Base-by-base conservation (phyloP, 192 early-diverging fungal species). In the Gonapodya sp. region DNA sequence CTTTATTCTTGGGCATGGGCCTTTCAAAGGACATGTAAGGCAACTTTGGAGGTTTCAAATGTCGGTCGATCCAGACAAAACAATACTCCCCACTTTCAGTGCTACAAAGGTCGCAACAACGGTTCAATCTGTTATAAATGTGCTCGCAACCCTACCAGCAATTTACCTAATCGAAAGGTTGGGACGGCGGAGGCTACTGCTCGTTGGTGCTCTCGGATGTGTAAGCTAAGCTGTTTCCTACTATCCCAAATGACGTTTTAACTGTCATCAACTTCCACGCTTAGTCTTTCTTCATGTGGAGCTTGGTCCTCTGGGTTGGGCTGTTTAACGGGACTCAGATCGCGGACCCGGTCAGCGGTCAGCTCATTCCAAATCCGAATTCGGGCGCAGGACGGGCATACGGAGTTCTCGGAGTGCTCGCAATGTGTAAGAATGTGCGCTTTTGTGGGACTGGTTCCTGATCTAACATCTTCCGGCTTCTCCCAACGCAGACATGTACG, bases 161-260 rank as follows among this genome's bases (percentile, higher is more conserved):
- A 72, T 72, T 16, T 72, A 30, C 16, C 64, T 72, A 16, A 72
- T 72, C 64, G 64, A 72, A 30, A 16, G 64, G 16, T 92, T 94
- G 88, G 96, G 96, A 46, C 93, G 96, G 37, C 88, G 93, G 34
- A 90, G 89, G 78, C 92, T 95, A 8, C 86, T 97, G 18, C 83
- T 96, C 78, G 84, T 87, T 73, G 96, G 96, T 18, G 91, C 90
- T 0, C 75, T 89, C 35, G 85, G 81, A n/a, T n/a, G n/a, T n/a
- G n/a, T n/a, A n/a, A n/a, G n/a, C n/a, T n/a, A n/a, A n/a, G n/a
- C n/a, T n/a, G n/a, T n/a, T n/a, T n/a, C n/a, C n/a, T n/a, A n/a
- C n/a, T n/a, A n/a, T n/a, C n/a, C n/a, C n/a, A n/a, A n/a, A n/a
- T n/a, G n/a, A n/a, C 73, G 82, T 80, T 75, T 79, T 81, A n/a